Evolutionary conservation across 1,284 basidiomycete genomes (phyloP).

Genomic region (Ganoderma lucidum): DNA sequence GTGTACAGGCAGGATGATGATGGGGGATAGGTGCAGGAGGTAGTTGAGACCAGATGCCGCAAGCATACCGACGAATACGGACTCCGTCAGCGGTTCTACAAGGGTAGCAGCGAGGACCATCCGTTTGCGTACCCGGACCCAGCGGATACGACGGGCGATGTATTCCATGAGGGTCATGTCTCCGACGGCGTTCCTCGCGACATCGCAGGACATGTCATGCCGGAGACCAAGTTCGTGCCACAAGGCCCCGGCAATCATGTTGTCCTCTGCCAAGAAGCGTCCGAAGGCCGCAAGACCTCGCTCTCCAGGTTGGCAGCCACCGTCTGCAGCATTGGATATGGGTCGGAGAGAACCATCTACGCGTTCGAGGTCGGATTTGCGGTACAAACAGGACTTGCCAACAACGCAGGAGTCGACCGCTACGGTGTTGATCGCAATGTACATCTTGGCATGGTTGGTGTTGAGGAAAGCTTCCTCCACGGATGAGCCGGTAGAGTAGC

Average conservation of each 20-base stretch:
- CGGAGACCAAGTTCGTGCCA: conserved; percentile 92
- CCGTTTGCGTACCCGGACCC: conserved; percentile 94
- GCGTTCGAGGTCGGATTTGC: conserved; percentile 85
- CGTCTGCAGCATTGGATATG: conserved; percentile 39
- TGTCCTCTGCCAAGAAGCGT: conserved; percentile 92
- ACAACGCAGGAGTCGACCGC: conserved; percentile 96
- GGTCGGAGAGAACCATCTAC: conserved; percentile 69
- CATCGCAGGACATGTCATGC: conserved; percentile 89
- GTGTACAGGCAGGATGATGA: conserved; percentile 65
- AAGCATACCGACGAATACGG: conserved; percentile 73
- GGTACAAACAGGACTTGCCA: conserved; percentile 96
- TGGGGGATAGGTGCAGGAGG: conserved; percentile 58
- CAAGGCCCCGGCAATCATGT: conserved; percentile 89
- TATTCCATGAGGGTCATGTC: conserved; percentile 86
- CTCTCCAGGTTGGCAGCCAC: conserved; percentile 42
- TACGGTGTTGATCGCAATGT: conserved; percentile 91
- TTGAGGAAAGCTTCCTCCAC: conserved; percentile 96
- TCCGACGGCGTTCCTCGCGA: conserved; percentile 89
- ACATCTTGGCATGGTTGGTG: conserved; percentile 99
- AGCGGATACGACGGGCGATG: conserved; percentile 85
- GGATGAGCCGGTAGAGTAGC: conserved; percentile 76
- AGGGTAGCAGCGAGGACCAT: conserved; percentile 89
- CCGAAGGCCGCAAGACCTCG: conserved; percentile 82
- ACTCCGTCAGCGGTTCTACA: conserved; percentile 91
- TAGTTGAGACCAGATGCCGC: conserved; percentile 64